These are phyloP conservation scores for Celoporthe dispersa DNA, from an alignment of 2,329 filamentous ascomycete species.

Conservation along the genomic window DNA sequence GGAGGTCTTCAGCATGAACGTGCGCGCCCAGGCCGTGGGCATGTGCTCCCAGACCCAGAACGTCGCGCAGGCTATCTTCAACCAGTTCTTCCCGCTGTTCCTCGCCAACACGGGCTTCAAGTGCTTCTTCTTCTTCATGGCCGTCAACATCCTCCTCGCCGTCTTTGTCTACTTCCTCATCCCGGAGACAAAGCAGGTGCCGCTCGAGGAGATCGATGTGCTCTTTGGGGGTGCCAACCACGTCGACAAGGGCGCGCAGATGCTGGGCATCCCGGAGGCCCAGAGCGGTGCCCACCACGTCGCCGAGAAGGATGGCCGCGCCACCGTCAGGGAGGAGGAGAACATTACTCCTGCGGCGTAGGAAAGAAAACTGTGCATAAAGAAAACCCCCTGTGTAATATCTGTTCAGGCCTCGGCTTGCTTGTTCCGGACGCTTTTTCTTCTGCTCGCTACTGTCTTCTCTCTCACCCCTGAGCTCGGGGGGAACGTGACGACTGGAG, in stretches of 20 bases:
- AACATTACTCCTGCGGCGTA: not conserved
- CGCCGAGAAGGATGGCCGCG: constrained; percentile 31
- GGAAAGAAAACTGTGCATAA: not conserved
- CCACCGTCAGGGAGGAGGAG: constrained; percentile 27
- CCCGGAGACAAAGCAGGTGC: constrained; percentile 52
- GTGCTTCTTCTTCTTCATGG: constrained; percentile 48
- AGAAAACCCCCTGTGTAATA: not conserved
- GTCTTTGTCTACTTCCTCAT: constrained; percentile 51
- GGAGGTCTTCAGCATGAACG: constrained; percentile 71
- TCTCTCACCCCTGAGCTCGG: not conserved
- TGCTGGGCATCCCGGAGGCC: constrained; percentile 39
- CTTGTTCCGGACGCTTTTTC: not conserved
- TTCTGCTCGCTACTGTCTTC: not conserved
- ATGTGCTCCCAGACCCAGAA: constrained; percentile 64
- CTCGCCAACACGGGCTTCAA: constrained; percentile 54
- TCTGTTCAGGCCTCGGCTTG: not conserved
- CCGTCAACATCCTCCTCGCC: constrained; percentile 49
- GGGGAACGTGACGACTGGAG: not conserved
- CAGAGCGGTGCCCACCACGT: constrained; percentile 29
- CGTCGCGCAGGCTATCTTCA: constrained; percentile 63
- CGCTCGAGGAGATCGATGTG: constrained; percentile 60
- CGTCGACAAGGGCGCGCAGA: constrained; percentile 56
- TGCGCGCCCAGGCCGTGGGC: constrained; percentile 71
- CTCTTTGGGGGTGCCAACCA: constrained; percentile 62
- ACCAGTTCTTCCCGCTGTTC: constrained; percentile 71